phyloP scores from a whole-genome alignment of 306 rosid species.

The Urtica urens region DNA sequence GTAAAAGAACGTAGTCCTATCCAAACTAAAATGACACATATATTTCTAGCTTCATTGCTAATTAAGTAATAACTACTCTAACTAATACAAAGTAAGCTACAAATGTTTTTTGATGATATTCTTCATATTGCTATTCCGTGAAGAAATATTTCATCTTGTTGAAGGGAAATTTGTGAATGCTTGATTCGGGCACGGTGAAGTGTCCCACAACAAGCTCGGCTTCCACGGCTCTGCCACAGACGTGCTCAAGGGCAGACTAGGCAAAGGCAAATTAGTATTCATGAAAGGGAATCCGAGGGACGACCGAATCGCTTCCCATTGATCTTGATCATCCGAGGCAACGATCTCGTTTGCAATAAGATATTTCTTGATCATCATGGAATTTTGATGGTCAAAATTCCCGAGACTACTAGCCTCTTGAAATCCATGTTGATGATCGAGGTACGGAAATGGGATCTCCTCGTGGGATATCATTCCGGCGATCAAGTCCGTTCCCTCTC shows the following conservation, averaged over 20 bases:
- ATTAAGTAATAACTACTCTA: background rate
- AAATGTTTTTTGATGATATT: background rate
- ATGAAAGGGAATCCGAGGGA: conserved; percentile 34
- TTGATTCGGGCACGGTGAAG: conserved; percentile 59
- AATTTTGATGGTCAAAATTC: conserved; percentile 1
- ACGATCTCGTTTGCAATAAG: no score
- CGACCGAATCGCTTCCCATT: conserved; percentile 29
- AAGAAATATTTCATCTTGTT: conserved; percentile 50
- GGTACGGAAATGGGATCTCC: conserved; percentile 23
- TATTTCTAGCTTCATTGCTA: no score
- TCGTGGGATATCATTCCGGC: conserved; percentile 26
- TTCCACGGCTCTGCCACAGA: conserved; percentile 50
- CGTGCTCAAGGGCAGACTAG: conserved; percentile 24
- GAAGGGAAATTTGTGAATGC: conserved; percentile 42
- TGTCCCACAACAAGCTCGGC: conserved; percentile 61
- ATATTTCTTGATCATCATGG: conserved; percentile 5
- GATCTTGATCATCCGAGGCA: conserved; percentile 18
- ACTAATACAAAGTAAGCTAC: conserved; percentile 1
- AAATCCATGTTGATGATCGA: background rate
- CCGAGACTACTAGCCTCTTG: conserved; percentile 11
- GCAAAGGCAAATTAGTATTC: conserved; percentile 3
- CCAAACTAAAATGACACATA: no score
- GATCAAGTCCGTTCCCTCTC: conserved; percentile 19
- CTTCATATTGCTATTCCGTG: background rate
- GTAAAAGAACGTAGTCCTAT: no score